A percentile compares a stretch with the other conserved stretches of the same genome.
Evolutionary conservation across 208 protist species (phyloP).

Genomic region (Leptomonas seymouri): DNA sequence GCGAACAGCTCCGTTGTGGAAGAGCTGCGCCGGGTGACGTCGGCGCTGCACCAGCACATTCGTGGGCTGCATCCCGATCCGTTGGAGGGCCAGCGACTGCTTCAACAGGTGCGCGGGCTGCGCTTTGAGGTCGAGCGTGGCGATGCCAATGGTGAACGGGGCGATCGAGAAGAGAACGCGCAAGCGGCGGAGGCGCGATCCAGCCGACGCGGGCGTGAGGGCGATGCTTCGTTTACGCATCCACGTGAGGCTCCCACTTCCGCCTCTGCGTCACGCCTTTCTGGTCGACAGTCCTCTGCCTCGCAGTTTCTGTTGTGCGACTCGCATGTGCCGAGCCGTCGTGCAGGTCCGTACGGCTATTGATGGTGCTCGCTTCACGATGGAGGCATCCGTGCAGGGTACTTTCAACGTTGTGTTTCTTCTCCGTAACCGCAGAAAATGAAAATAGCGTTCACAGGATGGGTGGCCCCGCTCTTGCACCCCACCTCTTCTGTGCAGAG

Average conservation of each 20-base stretch:
- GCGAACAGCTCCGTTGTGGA: not conserved
- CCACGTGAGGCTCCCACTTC: not conserved
- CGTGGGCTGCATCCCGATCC: constrained; percentile 26
- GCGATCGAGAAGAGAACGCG: not conserved
- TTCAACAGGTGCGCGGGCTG: constrained; percentile 39
- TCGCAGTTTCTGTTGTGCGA: constrained; percentile 8
- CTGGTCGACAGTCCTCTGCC: not conserved
- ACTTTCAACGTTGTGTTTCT: too few species aligned
- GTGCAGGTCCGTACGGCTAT: not conserved
- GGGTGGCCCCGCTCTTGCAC: too few species aligned
- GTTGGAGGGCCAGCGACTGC: constrained; percentile 36
- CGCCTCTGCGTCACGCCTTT: not conserved
- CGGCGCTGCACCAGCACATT: constrained; percentile 39
- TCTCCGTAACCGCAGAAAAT: too few species aligned
- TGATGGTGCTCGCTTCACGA: not conserved
- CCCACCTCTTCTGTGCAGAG: too few species aligned
- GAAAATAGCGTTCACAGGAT: too few species aligned
- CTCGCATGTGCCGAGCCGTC: constrained; percentile 1
- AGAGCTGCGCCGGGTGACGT: constrained; percentile 32
- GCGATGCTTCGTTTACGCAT: not conserved
- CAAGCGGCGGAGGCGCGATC: not conserved
- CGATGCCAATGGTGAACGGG: not conserved
- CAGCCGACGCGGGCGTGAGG: not conserved
- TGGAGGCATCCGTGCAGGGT: too few species aligned
- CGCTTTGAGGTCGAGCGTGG: constrained; percentile 21